These are phyloP conservation scores for Aspergillus asperescens DNA, from an alignment of 495 filamentous ascomycete genomes.

Conservation along the genomic window DNA sequence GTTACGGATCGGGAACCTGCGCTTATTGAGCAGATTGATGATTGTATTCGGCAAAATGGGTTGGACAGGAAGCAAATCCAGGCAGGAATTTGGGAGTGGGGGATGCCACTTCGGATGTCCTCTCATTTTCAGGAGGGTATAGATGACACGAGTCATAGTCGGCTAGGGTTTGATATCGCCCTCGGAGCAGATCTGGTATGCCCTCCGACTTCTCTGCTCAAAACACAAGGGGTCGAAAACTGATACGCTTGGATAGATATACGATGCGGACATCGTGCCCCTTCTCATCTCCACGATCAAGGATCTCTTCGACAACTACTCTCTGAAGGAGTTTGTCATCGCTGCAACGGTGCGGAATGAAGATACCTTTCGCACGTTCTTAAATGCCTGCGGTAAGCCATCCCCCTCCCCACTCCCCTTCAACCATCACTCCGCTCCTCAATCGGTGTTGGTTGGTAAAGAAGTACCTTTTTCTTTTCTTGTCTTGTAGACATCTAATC, in stretches of 20 bases:
- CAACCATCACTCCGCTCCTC: too few species aligned
- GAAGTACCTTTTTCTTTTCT: background rate
- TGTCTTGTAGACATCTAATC: slow-evolving; percentile 2
- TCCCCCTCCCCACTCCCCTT: background rate
- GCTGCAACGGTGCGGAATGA: slow-evolving; percentile 59
- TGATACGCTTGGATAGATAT: slow-evolving; percentile 44
- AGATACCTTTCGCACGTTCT: slow-evolving; percentile 55
- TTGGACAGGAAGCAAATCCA: slow-evolving; percentile 43
- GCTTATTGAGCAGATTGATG: slow-evolving; percentile 62
- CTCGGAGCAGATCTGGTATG: slow-evolving; percentile 48
- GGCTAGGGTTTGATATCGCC: slow-evolving; percentile 40
- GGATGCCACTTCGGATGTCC: slow-evolving; percentile 21
- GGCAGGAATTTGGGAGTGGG: slow-evolving; percentile 40
- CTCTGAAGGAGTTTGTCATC: slow-evolving; percentile 47
- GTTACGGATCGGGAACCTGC: slow-evolving; percentile 76
- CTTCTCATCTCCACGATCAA: slow-evolving; percentile 52
- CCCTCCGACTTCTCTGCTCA: background rate
- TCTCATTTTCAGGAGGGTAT: slow-evolving; percentile 1
- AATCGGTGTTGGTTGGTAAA: too few species aligned
- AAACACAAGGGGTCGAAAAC: background rate
- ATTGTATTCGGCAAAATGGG: slow-evolving; percentile 63
- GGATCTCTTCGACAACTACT: slow-evolving; percentile 49
- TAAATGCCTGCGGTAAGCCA: slow-evolving; percentile 52
- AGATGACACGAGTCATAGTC: too few species aligned
- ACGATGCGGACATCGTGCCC: slow-evolving; percentile 55